Evolutionary conservation across 208 protist genomes (phyloP).

Genomic region (Acanthamoeba divionensis): DNA sequence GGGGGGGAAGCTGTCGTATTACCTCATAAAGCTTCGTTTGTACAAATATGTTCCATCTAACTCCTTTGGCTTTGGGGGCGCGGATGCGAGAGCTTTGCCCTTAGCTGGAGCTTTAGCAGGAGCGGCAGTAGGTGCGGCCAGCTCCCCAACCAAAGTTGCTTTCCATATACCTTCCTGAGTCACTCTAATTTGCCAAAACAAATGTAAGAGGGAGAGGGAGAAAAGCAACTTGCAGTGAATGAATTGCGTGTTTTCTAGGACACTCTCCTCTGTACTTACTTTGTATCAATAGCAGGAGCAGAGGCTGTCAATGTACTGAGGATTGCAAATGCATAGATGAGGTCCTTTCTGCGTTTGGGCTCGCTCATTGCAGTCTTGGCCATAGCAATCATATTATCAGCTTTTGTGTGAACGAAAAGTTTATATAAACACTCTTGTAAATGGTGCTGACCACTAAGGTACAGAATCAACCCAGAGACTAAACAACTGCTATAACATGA

Average conservation of each 20-base stretch:
- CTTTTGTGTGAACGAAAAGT: neutral
- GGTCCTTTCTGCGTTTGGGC: constrained; percentile 43
- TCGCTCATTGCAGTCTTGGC: constrained; percentile 19
- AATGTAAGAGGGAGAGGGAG: neutral
- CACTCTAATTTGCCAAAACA: neutral
- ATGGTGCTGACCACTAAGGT: neutral
- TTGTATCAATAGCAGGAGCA: neutral
- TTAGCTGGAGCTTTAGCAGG: neutral
- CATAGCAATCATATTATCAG: neutral
- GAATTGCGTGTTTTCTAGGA: neutral
- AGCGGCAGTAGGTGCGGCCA: neutral
- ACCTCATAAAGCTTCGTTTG: too few species aligned
- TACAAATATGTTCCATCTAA: too few species aligned
- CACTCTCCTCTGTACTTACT: neutral
- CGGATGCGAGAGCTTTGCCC: neutral
- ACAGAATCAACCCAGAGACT: neutral
- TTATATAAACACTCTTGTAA: too few species aligned
- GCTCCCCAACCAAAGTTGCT: neutral
- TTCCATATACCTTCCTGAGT: constrained; percentile 31
- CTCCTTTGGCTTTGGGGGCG: constrained; percentile 1
- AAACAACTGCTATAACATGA: neutral
- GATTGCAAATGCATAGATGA: constrained; percentile 30
- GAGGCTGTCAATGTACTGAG: constrained; percentile 1
- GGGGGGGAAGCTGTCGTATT: too few species aligned
- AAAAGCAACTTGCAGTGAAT: neutral